Percentiles rank a stretch among this genome's conserved stretches.
These are phyloP conservation scores for Elongisporangium senticosum DNA, from an alignment of 352 stramenopile genomes.

Conservation along the genomic window DNA sequence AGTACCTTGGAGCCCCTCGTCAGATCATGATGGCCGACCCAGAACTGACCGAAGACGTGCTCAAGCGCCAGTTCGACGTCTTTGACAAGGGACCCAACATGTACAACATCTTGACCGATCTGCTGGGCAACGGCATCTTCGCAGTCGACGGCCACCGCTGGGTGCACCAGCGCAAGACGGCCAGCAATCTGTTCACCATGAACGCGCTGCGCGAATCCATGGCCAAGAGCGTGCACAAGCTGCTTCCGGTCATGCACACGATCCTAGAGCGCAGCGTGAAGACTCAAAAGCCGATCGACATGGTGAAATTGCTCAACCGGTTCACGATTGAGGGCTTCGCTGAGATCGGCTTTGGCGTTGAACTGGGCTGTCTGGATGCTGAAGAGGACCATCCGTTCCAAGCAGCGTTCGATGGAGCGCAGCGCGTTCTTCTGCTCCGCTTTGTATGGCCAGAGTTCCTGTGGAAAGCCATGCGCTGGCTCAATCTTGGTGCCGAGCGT, in stretches of 20 bases:
- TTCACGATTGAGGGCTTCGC: not conserved
- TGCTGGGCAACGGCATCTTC: slow-evolving; percentile 68
- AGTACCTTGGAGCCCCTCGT: slow-evolving; percentile 24
- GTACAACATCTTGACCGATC: slow-evolving; percentile 24
- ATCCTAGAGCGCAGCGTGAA: slow-evolving; percentile 14
- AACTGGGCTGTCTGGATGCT: slow-evolving; percentile 3
- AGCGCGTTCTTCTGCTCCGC: slow-evolving; percentile 24
- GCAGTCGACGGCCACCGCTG: slow-evolving; percentile 54
- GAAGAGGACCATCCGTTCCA: slow-evolving; percentile 43
- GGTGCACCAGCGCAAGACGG: slow-evolving; percentile 67
- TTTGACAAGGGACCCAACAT: slow-evolving; percentile 56
- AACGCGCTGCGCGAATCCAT: slow-evolving; percentile 48
- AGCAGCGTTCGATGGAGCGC: slow-evolving; percentile 38
- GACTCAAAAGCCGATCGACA: not conserved
- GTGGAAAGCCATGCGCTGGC: slow-evolving; percentile 37
- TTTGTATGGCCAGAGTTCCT: slow-evolving; percentile 32
- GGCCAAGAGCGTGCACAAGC: slow-evolving; percentile 20
- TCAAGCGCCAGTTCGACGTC: slow-evolving; percentile 57
- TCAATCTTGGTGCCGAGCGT: slow-evolving; percentile 27
- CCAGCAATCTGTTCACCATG: slow-evolving; percentile 84
- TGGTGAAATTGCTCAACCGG: not conserved
- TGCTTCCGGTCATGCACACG: slow-evolving; percentile 16
- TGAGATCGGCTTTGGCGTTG: not conserved
- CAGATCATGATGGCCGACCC: slow-evolving; percentile 37
- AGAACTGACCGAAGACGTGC: slow-evolving; percentile 41